Conservation (phyloP, 495 filamentous ascomycete species). For the Aspergillus saccharolyticus region DNA sequence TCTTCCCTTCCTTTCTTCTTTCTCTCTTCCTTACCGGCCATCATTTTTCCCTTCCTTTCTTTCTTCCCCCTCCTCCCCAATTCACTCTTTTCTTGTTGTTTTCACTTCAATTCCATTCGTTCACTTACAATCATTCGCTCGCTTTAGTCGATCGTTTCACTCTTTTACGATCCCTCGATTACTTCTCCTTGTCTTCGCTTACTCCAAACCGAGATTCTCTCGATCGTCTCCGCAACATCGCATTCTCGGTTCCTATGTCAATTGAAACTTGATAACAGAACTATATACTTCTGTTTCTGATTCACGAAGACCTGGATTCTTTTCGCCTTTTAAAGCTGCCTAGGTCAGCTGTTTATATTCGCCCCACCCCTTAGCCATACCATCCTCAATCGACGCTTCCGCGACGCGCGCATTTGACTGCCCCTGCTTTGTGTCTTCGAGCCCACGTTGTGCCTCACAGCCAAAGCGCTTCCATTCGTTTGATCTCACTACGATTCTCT, state of each 20-base stretch:
- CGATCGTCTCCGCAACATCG: constrained; percentile 18
- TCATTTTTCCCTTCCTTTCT: constrained; percentile 31
- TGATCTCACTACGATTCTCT: constrained; percentile 22
- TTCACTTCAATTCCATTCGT: constrained; percentile 19
- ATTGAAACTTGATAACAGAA: neutral
- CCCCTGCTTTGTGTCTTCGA: constrained; percentile 29
- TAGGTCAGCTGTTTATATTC: constrained; percentile 39
- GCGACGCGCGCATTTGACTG: constrained; percentile 38
- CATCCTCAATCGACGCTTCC: constrained; percentile 32
- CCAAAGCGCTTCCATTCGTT: constrained; percentile 33
- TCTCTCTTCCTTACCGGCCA: constrained; percentile 26
- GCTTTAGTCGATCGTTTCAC: constrained; percentile 38
- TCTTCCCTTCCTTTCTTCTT: constrained; percentile 21
- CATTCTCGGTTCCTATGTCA: constrained; percentile 3
- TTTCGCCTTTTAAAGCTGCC: constrained; percentile 31
- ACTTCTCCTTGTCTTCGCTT: constrained; percentile 23
- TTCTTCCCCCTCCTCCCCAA: constrained; percentile 21
- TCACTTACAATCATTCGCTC: constrained; percentile 24
- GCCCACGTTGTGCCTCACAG: constrained; percentile 17
- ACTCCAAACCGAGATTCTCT: constrained; percentile 20
- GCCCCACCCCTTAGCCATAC: constrained; percentile 18
- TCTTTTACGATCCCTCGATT: constrained; percentile 35
- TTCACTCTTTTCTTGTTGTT: constrained; percentile 24
- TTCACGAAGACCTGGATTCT: constrained; percentile 18
- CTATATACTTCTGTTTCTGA: constrained; percentile 5